A percentile compares a stretch with the other conserved stretches of the same genome.
Evolutionary conservation across 2,329 filamentous ascomycete genomes (phyloP).

Genomic region (Ophiostoma angusticollis): DNA sequence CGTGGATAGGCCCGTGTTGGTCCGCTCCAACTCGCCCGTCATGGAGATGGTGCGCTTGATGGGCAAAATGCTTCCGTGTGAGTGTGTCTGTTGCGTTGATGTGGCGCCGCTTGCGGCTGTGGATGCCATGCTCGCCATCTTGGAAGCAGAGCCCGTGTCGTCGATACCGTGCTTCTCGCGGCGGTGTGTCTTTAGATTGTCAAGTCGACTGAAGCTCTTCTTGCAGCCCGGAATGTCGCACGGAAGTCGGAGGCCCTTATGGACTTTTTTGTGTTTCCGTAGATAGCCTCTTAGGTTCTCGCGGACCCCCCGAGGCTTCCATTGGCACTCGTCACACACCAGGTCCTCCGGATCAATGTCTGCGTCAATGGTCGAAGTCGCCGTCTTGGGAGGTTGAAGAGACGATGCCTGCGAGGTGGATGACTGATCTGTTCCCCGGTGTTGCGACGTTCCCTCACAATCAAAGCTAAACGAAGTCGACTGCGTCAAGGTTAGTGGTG

Average conservation of each 20-base stretch:
- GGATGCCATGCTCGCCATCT: not conserved
- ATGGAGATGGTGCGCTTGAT: not conserved
- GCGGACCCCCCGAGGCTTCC: conserved; percentile 19
- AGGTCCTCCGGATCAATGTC: conserved; percentile 17
- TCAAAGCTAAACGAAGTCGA: not conserved
- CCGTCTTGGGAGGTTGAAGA: not conserved
- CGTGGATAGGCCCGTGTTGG: conserved; percentile 1
- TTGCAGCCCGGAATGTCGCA: conserved; percentile 18
- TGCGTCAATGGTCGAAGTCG: conserved; percentile 1
- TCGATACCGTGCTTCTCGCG: conserved; percentile 20
- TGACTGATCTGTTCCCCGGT: not conserved
- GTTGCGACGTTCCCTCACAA: not conserved
- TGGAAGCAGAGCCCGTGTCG: conserved; percentile 3
- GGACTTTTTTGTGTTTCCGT: conserved; percentile 22
- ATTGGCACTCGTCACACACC: conserved; percentile 19
- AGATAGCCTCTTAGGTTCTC: conserved; percentile 20
- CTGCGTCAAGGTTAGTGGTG: not conserved
- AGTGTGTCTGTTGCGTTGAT: not conserved
- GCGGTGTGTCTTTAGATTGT: conserved; percentile 21
- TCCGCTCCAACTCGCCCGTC: too few species aligned
- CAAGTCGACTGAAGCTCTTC: conserved; percentile 20
- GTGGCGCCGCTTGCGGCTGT: not conserved
- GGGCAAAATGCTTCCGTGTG: not conserved
- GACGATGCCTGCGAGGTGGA: conserved; percentile 6
- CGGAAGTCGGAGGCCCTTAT: conserved; percentile 17